Percentiles rank a stretch among this genome's conserved stretches.
phyloP scores from a whole-genome alignment of 192 early-diverging fungal species.

The Paraglomus brasilianum region DNA sequence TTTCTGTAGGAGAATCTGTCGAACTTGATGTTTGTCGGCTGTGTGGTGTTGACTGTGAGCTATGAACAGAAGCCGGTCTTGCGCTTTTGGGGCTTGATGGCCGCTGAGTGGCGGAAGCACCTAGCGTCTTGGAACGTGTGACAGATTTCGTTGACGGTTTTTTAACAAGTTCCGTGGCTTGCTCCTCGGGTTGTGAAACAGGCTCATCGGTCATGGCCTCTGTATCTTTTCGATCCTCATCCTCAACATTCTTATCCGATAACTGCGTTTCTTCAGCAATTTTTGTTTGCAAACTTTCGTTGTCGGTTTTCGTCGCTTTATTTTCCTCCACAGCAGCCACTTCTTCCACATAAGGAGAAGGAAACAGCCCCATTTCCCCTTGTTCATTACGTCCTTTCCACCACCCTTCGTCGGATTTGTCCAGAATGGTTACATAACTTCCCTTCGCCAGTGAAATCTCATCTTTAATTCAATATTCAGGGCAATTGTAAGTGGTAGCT shows the following conservation, averaged over 20 bases:
- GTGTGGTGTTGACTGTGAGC: background rate
- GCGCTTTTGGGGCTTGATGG: background rate
- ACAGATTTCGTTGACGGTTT: too few species aligned
- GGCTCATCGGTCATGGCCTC: background rate
- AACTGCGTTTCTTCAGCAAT: too few species aligned
- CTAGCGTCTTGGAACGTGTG: too few species aligned
- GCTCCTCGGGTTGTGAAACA: background rate
- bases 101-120: too few species aligned
- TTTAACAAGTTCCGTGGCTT: too few species aligned
- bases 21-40: background rate
- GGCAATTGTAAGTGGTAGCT: background rate
- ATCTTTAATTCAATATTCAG: slow-evolving; percentile 32
- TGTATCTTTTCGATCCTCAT: background rate
- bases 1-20: slow-evolving; percentile 22
- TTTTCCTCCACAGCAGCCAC: slow-evolving; percentile 34
- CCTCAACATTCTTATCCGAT: background rate
- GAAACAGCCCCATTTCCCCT: slow-evolving; percentile 54
- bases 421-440: slow-evolving; percentile 44
- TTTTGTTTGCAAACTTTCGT: background rate
- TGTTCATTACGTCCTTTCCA: slow-evolving; percentile 55
- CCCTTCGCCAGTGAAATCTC: slow-evolving; percentile 49
- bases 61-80: slow-evolving; percentile 2
- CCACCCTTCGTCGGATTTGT: slow-evolving; percentile 54
- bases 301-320: background rate
- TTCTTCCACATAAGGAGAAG: slow-evolving; percentile 55